A percentile compares a stretch with the other conserved stretches of the same genome.
phyloP scores from a whole-genome alignment of 306 rosid genomes.

The Quercus alba region DNA sequence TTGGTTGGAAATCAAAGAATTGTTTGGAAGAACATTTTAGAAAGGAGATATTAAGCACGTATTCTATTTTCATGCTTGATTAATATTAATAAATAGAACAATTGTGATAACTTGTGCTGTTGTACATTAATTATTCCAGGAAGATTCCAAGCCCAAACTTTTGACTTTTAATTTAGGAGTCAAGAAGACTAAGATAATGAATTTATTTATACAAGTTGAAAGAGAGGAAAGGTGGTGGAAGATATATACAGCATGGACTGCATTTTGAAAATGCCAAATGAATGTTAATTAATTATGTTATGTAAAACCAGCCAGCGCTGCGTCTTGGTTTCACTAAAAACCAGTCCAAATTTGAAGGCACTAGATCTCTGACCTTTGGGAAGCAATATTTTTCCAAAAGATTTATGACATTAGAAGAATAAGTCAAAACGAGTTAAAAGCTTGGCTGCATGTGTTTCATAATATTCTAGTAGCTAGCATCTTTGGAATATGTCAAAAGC shows the following conservation, averaged over 20 bases:
- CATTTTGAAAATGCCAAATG: background rate
- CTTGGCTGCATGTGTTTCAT: background rate
- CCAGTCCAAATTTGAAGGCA: background rate
- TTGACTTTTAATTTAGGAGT: background rate
- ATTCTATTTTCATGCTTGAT: background rate
- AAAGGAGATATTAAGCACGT: background rate
- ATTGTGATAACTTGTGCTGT: too few species aligned
- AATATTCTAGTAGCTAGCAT: background rate
- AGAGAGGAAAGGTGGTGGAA: background rate
- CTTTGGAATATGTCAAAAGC: too few species aligned
- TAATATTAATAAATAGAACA: background rate
- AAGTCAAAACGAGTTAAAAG: background rate
- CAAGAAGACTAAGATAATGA: background rate
- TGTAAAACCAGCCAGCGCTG: background rate
- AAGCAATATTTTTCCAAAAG: background rate
- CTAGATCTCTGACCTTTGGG: background rate
- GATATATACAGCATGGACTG: background rate
- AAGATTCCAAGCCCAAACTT: background rate
- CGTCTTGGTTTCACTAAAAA: background rate
- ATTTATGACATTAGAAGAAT: background rate
- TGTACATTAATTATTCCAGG: background rate
- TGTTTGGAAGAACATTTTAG: background rate
- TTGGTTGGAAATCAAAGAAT: too few species aligned
- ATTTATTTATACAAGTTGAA: background rate
- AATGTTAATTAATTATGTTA: background rate